These are phyloP conservation scores for Ophiostoma fasciatum DNA, from an alignment of 2,329 filamentous ascomycete genomes.

Conservation along the genomic window DNA sequence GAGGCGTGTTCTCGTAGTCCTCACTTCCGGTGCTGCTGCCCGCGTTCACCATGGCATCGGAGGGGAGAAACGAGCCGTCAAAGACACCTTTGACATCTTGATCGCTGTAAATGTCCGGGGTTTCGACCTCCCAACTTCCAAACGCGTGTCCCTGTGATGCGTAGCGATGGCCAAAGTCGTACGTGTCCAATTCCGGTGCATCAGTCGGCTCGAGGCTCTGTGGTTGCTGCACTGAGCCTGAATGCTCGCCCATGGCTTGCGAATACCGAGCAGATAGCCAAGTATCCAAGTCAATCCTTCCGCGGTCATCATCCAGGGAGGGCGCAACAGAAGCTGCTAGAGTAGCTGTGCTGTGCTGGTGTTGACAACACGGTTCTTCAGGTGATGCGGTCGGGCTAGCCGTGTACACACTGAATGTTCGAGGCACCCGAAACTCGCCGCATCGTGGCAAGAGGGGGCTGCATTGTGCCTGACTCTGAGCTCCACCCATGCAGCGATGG, in stretches of 20 bases:
- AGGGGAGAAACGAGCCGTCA: no score
- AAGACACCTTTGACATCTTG: not conserved
- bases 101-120: not conserved
- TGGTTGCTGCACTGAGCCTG: not conserved
- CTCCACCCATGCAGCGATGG: no score
- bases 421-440: not conserved
- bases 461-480: not conserved
- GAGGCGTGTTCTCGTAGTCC: no score
- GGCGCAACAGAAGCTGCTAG: no score
- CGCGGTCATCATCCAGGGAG: not conserved
- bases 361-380: not conserved
- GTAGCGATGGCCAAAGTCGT: conserved; percentile 9
- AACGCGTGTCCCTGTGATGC: no score
- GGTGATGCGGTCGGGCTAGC: conserved; percentile 3
- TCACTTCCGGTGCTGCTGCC: no score
- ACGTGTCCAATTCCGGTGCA: no score
- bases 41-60: no score
- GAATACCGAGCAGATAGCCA: not conserved
- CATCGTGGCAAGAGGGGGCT: not conserved
- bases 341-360: not conserved
- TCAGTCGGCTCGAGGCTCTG: no score
- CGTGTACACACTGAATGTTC: conserved; percentile 9
- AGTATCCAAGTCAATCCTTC: not conserved
- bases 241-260: not conserved
- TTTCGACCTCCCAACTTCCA: not conserved